Conservation (phyloP, 768 basidiomycete genomes). For the Pisolithus marmoratus region DNA sequence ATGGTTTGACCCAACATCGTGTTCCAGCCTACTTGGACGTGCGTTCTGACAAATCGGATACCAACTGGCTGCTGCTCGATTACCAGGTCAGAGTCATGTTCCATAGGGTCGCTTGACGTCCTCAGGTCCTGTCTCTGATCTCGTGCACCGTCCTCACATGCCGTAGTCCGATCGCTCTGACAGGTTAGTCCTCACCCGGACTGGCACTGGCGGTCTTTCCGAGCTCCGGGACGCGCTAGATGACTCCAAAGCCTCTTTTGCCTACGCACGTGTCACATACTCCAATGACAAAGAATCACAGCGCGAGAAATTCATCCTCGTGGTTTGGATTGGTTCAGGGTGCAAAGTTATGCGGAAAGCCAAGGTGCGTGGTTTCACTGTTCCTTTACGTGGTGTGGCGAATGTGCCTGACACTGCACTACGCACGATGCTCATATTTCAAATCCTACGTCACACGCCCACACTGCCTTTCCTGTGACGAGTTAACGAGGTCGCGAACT, state of each 20-base stretch:
- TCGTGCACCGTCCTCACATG: conserved; percentile 6
- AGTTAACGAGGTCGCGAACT: conserved; percentile 22
- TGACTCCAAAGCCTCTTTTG: conserved; percentile 74
- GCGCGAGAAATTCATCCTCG: conserved; percentile 85
- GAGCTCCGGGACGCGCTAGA: conserved; percentile 72
- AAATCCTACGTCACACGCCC: conserved; percentile 13
- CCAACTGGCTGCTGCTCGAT: conserved; percentile 87
- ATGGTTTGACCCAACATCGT: conserved; percentile 13
- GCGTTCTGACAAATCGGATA: conserved; percentile 77
- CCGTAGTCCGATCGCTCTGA: conserved; percentile 68
- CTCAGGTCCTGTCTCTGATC: conserved; percentile 6
- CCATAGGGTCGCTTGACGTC: conserved; percentile 10
- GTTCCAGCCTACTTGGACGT: conserved; percentile 80
- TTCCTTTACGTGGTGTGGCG: conserved; percentile 13
- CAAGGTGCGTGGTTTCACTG: conserved; percentile 50
- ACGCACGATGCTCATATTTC: conserved; percentile 4
- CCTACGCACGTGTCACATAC: conserved; percentile 79
- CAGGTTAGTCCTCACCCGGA: conserved; percentile 70
- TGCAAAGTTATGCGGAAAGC: conserved; percentile 92
- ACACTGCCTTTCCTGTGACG: conserved; percentile 19
- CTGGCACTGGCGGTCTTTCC: conserved; percentile 72
- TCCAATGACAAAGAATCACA: conserved; percentile 81
- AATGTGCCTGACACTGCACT: conserved; percentile 12
- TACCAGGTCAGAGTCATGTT: conserved; percentile 56
- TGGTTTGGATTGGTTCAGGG: conserved; percentile 74